Percentiles rank a stretch among this genome's conserved stretches.
phyloP scores from a whole-genome alignment of 208 protist species.

The Crithidia brevicula region DNA sequence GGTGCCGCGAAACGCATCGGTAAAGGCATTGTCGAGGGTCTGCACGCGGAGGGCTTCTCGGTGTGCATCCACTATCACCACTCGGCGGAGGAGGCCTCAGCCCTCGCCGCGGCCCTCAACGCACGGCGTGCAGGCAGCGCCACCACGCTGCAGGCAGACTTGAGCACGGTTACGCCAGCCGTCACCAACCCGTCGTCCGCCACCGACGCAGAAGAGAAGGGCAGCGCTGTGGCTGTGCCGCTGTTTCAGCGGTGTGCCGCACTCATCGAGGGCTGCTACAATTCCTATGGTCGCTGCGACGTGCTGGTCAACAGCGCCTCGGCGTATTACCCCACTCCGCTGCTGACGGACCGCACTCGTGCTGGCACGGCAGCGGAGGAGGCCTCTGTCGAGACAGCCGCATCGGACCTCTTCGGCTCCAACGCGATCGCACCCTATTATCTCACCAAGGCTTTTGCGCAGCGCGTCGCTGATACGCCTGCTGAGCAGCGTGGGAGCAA shows the following conservation, averaged over 20 bases:
- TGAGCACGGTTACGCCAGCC: slow-evolving; percentile 15
- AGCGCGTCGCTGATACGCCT: slow-evolving; percentile 19
- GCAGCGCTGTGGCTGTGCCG: background rate
- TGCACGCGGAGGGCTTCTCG: slow-evolving; percentile 56
- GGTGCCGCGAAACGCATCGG: slow-evolving; percentile 67
- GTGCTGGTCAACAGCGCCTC: slow-evolving; percentile 90
- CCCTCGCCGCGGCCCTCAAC: slow-evolving; percentile 59
- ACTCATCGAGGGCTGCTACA: slow-evolving; percentile 54
- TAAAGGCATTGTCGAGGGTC: slow-evolving; percentile 37
- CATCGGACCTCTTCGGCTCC: slow-evolving; percentile 64
- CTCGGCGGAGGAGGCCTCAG: slow-evolving; percentile 38
- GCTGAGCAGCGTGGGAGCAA: slow-evolving; percentile 25
- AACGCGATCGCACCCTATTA: slow-evolving; percentile 78
- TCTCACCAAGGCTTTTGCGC: slow-evolving; percentile 60
- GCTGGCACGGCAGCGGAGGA: background rate
- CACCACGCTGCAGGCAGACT: slow-evolving; percentile 24
- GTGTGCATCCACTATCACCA: slow-evolving; percentile 67
- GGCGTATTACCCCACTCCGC: slow-evolving; percentile 69
- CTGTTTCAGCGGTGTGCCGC: slow-evolving; percentile 42
- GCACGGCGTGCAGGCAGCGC: slow-evolving; percentile 45
- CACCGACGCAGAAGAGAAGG: background rate
- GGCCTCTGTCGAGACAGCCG: slow-evolving; percentile 25
- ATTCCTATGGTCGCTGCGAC: slow-evolving; percentile 69
- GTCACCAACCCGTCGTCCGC: no score
- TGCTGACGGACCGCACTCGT: slow-evolving; percentile 23